Percentiles rank a stretch among this genome's conserved stretches.
phyloP scores from a whole-genome alignment of 2,329 filamentous ascomycete species.

The Aspergillus alliaceus region DNA sequence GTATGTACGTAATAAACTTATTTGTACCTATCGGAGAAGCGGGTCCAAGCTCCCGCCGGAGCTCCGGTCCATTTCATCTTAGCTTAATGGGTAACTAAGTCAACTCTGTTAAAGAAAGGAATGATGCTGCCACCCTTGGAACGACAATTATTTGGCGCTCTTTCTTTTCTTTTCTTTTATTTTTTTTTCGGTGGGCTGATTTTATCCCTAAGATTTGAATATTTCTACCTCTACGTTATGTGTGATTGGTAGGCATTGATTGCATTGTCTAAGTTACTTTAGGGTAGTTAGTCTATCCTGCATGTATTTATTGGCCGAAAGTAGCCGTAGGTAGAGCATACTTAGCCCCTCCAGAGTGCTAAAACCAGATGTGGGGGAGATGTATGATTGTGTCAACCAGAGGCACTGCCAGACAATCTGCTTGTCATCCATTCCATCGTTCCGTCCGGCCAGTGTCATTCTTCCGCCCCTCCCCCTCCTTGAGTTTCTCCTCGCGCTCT shows the following conservation, averaged over 20 bases:
- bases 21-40: background rate
- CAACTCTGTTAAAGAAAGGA: background rate
- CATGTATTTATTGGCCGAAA: conserved; percentile 12
- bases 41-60: conserved; percentile 8
- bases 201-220: background rate
- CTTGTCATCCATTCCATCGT: conserved; percentile 24
- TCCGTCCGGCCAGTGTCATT: conserved; percentile 25
- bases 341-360: conserved; percentile 1
- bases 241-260: background rate
- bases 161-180: conserved; percentile 1
- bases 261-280: too few species aligned
- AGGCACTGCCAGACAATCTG: conserved; percentile 25
- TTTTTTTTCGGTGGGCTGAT: background rate
- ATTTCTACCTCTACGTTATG: background rate
- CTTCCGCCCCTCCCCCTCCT: conserved; percentile 19
- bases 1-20: too few species aligned
- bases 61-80: background rate
- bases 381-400: conserved; percentile 28
- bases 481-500: conserved; percentile 19
- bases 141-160: too few species aligned
- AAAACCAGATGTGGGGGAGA: conserved; percentile 33
- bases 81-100: background rate
- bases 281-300: background rate
- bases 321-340: conserved; percentile 20
- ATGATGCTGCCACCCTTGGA: too few species aligned